These are phyloP conservation scores for Catunica adiposa DNA, from an alignment of 2,329 filamentous ascomycete genomes.

Conservation along the genomic window DNA sequence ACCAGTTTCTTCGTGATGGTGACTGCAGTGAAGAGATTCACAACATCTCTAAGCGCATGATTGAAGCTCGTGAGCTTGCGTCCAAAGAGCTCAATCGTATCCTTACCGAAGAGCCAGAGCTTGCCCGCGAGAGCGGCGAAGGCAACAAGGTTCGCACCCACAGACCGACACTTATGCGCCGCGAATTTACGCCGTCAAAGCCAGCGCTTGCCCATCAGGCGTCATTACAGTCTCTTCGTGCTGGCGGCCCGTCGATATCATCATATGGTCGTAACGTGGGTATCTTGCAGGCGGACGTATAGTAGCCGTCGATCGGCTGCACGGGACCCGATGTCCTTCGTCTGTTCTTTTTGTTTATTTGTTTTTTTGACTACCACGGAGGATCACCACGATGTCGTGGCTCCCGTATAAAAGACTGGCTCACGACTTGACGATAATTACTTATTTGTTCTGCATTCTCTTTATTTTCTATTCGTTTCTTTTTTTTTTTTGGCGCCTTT, in stretches of 20 bases:
- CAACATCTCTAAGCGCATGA: constrained; percentile 49
- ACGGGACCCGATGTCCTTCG: background rate
- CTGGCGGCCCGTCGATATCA: background rate
- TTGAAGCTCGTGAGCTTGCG: constrained; percentile 44
- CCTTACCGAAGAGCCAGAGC: constrained; percentile 33
- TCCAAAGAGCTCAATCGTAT: constrained; percentile 42
- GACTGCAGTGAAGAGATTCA: constrained; percentile 65
- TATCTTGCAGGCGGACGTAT: background rate
- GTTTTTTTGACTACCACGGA: constrained; percentile 2
- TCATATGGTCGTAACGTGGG: background rate
- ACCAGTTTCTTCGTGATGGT: constrained; percentile 76
- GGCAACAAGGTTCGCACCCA: constrained; percentile 31
- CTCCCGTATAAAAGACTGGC: constrained; percentile 8
- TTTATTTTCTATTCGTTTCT: constrained; percentile 1
- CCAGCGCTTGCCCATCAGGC: constrained; percentile 2
- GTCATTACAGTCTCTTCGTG: background rate
- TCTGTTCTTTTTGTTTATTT: constrained; percentile 3
- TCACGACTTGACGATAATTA: constrained; percentile 12
- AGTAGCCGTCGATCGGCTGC: background rate
- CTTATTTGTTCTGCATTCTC: constrained; percentile 6
- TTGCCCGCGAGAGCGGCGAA: constrained; percentile 25
- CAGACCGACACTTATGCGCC: constrained; percentile 37
- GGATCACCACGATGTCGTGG: constrained; percentile 1
- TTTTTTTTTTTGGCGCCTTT: background rate
- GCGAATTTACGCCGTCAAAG: constrained; percentile 23